These are phyloP conservation scores for Ophiocordyceps polyrhachis-furcata DNA, from an alignment of 2,329 filamentous ascomycete species.

Conservation along the genomic window DNA sequence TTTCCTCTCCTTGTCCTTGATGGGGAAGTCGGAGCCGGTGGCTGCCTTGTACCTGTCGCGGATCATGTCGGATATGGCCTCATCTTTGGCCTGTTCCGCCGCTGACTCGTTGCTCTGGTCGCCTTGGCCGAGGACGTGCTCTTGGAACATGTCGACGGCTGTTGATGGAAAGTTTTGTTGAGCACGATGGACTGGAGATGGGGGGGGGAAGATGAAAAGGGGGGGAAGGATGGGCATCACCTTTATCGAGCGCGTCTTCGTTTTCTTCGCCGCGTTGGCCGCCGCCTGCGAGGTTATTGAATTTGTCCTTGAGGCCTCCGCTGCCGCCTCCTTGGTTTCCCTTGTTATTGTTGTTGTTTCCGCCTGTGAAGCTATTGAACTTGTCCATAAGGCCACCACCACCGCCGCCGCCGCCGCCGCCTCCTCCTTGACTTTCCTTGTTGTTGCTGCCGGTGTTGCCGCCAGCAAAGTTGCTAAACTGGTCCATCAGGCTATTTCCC, in stretches of 20 bases:
- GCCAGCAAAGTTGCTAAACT: constrained; percentile 52
- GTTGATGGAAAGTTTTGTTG: neutral
- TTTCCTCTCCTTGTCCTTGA: constrained; percentile 46
- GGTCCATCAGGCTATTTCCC: constrained; percentile 42
- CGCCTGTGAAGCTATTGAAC: constrained; percentile 14
- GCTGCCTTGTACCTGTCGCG: constrained; percentile 48
- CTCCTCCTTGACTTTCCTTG: constrained; percentile 1
- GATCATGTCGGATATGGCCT: constrained; percentile 57
- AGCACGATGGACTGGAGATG: no score
- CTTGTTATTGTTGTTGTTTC: neutral
- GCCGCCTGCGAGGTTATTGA: constrained; percentile 55
- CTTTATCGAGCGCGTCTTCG: constrained; percentile 69
- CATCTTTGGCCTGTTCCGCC: constrained; percentile 67
- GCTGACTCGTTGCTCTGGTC: constrained; percentile 54
- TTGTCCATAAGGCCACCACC: constrained; percentile 45
- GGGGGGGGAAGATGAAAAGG: no score
- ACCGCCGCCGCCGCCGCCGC: constrained; percentile 1
- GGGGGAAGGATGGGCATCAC: constrained; percentile 10
- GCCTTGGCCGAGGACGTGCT: constrained; percentile 53
- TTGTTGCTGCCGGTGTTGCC: constrained; percentile 30
- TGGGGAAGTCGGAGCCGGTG: constrained; percentile 50
- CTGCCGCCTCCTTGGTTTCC: constrained; percentile 4
- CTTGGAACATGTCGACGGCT: constrained; percentile 65
- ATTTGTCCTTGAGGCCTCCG: constrained; percentile 46
- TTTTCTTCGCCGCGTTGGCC: constrained; percentile 61